Evolutionary conservation across 345 rosid species (phyloP).

Genomic region (Anacardium occidentale): DNA sequence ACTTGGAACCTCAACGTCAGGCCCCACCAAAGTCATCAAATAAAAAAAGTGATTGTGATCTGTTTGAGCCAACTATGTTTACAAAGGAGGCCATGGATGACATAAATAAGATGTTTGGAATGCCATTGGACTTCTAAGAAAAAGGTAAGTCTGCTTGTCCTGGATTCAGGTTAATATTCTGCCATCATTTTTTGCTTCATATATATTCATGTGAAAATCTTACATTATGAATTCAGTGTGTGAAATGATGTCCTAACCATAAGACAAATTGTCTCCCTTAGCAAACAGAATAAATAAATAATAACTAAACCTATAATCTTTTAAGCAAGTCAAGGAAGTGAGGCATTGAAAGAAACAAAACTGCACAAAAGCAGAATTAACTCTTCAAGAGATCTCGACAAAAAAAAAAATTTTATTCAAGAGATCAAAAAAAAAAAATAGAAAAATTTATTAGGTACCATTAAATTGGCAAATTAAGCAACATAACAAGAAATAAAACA

Average conservation of each 20-base stretch:
- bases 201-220: constrained; percentile 8
- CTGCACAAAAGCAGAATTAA: constrained; percentile 11
- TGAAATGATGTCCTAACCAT: background rate
- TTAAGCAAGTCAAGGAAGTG: background rate
- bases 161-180: background rate
- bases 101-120: constrained; percentile 76
- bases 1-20: constrained; percentile 37
- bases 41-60: constrained; percentile 42
- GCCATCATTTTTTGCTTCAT: background rate
- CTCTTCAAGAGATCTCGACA: constrained; percentile 17
- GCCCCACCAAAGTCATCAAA: constrained; percentile 31
- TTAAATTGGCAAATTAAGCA: constrained; percentile 1
- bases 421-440: constrained; percentile 3
- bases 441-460: background rate
- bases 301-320: background rate
- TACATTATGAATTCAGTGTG: background rate
- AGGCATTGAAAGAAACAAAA: background rate
- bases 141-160: constrained; percentile 9
- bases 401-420: too few relatives aligned
- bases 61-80: constrained; percentile 75
- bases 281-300: background rate
- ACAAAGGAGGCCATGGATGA: constrained; percentile 90
- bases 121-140: constrained; percentile 68
- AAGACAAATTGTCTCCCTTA: background rate
- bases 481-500: constrained; percentile 13